Percentiles rank a stretch among this genome's conserved stretches.
Evolutionary conservation across 495 filamentous ascomycete genomes (phyloP).

Genomic region (Annulohypoxylon moriforme): DNA sequence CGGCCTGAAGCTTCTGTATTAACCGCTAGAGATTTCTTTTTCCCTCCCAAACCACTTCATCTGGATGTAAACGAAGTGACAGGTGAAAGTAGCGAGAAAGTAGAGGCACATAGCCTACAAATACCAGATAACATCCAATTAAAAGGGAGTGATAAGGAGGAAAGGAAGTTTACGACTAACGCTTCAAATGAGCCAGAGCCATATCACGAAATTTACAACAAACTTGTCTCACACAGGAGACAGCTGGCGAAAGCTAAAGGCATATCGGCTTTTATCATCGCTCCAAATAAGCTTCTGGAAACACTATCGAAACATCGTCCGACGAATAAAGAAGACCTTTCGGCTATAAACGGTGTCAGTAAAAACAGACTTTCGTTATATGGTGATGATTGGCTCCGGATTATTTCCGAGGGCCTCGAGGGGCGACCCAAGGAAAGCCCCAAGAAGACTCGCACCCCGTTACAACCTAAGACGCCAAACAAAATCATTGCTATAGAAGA

Average conservation of each 20-base stretch:
- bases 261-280: not conserved
- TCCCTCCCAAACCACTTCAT: not conserved
- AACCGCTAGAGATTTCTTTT: slow-evolving; percentile 15
- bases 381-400: slow-evolving; percentile 21
- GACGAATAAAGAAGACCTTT: slow-evolving; percentile 7
- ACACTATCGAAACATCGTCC: not conserved
- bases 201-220: not conserved
- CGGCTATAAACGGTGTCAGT: not conserved
- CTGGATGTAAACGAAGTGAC: not conserved
- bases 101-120: not conserved
- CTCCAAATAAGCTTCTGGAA: slow-evolving; percentile 2
- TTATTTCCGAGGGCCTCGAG: slow-evolving; percentile 2
- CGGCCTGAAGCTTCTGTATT: not conserved
- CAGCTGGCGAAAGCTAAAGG: not conserved
- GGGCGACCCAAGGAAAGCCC: not conserved
- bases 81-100: not conserved
- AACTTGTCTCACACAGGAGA: not conserved
- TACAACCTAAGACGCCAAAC: not conserved
- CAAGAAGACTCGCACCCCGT: not conserved
- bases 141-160: not conserved
- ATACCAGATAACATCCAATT: not conserved
- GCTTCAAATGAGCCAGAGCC: not conserved
- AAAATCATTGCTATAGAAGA: not conserved
- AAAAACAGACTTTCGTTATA: not conserved
- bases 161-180: not conserved